These are phyloP conservation scores for Paramecium pentaurelia DNA, from an alignment of 73 alveolate genomes.

Conservation along the genomic window DNA sequence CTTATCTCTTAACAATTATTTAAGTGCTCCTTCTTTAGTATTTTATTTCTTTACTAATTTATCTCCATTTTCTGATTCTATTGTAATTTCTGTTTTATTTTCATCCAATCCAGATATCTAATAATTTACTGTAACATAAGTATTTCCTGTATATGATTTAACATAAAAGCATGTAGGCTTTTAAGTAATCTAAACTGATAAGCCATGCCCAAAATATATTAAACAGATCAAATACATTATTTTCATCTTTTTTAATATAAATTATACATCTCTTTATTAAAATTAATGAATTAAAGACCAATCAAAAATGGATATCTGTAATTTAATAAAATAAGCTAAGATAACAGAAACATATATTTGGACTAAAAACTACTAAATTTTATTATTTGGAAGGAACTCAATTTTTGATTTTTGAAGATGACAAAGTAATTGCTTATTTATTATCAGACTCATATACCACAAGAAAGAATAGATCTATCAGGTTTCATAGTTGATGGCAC, in stretches of 20 bases:
- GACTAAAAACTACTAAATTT: neutral
- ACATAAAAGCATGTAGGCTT: conserved; percentile 25
- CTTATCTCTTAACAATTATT: neutral
- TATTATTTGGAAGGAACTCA: conserved; percentile 39
- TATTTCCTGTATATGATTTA: neutral
- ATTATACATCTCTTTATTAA: neutral
- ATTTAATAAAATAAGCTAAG: neutral
- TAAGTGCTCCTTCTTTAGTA: neutral
- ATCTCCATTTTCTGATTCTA: neutral
- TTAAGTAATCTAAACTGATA: neutral
- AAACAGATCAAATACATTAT: neutral
- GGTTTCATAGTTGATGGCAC: conserved; percentile 47
- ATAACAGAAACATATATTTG: neutral
- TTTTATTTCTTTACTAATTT: neutral
- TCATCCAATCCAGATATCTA: neutral
- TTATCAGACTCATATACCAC: conserved; percentile 11
- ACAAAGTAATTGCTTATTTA: neutral
- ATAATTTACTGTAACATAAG: neutral
- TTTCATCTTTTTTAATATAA: neutral
- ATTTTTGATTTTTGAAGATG: conserved; percentile 37
- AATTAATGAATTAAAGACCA: conserved; percentile 43
- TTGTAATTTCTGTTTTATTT: neutral
- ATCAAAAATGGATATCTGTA: conserved; percentile 43
- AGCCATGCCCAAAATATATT: neutral
- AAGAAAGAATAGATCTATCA: conserved; percentile 4